Evolutionary conservation across 1,284 basidiomycete genomes (phyloP), one percentile per base, ranked within the genome.

Genomic region (Xerocomus minutiporus): DNA sequence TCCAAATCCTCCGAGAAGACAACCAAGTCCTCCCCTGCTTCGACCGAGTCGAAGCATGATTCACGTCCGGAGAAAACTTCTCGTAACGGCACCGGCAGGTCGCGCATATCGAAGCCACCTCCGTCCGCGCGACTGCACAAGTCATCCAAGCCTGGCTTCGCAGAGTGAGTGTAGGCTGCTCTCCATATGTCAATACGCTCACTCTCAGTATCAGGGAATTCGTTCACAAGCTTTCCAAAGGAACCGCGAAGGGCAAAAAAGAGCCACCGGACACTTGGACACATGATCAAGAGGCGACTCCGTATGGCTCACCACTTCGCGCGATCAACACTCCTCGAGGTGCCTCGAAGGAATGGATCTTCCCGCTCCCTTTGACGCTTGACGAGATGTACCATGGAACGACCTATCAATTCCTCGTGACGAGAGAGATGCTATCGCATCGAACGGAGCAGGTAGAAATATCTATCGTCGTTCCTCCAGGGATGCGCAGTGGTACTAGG

Each of bases 321-420:
- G 71, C 75, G n/a, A 69, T 76, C 55, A 65, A 69, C 32, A 55
- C 68, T 54, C 70, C 58, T 63, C 60, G 65, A 56, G 65, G 61
- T 51, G 55, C 52, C 42, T 68, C 67, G 48, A 75, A 73, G 52
- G 75, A 80, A 61, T 84, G 82, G 81, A 71, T 76, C 25, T 85
- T 83, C 66, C 85, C 88, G 0, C 80, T 97, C 23, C 80, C 83
- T 13, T 71, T 94, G 56, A 79, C 88, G 0, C 82, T 97, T 9
- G 90, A 95, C 63, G 93, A 97, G 58, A 77, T 97, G 46, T 93
- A 89, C 75, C 79, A 75, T 54, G 93, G 94, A 47, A 83, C 83
- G 34, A 83, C 81, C 32, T 92, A 90, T 70, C 83, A 81, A 58
- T 86, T 95, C 61, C 86, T 88, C 64, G 82, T 97, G 58, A 88